Conservation (phyloP, 768 basidiomycete species). For the Boletus subcaerulescens region DNA sequence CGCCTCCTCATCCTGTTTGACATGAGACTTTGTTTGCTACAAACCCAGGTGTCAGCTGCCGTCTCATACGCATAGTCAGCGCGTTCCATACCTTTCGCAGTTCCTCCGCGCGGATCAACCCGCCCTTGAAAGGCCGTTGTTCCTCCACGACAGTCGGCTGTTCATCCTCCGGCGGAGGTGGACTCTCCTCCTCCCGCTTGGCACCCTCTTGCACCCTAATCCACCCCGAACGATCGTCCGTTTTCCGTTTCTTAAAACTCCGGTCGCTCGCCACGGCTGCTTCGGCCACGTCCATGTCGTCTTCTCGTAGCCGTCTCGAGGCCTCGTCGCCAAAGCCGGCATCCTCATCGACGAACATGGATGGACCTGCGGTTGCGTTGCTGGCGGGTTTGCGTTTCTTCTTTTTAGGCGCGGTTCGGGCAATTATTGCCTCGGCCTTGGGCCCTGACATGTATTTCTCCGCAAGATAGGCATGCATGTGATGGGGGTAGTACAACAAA, state of each 20-base stretch:
- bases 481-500: neutral
- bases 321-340: slow-evolving; percentile 57
- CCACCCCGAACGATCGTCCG: slow-evolving; percentile 59
- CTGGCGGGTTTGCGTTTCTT: slow-evolving; percentile 56
- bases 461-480: slow-evolving; percentile 80
- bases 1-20: slow-evolving; percentile 37
- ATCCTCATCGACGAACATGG: slow-evolving; percentile 65
- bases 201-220: slow-evolving; percentile 58
- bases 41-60: neutral
- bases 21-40: slow-evolving; percentile 41
- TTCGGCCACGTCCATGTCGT: slow-evolving; percentile 49
- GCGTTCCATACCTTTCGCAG: slow-evolving; percentile 51
- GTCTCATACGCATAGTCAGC: neutral
- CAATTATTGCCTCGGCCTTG: slow-evolving; percentile 92
- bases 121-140: slow-evolving; percentile 56
- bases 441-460: slow-evolving; percentile 95
- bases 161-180: slow-evolving; percentile 61
- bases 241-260: slow-evolving; percentile 74
- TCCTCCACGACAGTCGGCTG: slow-evolving; percentile 59
- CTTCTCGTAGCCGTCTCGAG: slow-evolving; percentile 51
- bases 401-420: slow-evolving; percentile 60
- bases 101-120: slow-evolving; percentile 74
- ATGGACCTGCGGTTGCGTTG: slow-evolving; percentile 22
- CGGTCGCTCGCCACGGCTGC: slow-evolving; percentile 74
- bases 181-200: slow-evolving; percentile 45